These are phyloP conservation scores for Trichaptum fuscoviolaceum DNA, from an alignment of 768 basidiomycete species.

Conservation along the genomic window DNA sequence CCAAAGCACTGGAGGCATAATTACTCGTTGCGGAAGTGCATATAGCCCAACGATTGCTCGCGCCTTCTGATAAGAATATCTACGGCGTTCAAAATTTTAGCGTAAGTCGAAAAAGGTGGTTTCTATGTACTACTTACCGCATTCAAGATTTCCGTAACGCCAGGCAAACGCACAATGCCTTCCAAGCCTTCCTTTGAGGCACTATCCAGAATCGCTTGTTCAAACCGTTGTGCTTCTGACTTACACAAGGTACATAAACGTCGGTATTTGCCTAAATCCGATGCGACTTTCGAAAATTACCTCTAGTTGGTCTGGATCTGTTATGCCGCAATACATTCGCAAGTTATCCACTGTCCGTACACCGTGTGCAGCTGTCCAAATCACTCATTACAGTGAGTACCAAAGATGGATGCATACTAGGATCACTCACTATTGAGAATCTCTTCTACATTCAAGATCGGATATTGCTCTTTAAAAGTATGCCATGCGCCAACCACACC, in stretches of 20 bases:
- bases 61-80: not conserved
- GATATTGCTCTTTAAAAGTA: slow-evolving; percentile 66
- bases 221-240: slow-evolving; percentile 74
- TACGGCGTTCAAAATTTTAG: slow-evolving; percentile 1
- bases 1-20: slow-evolving; percentile 72
- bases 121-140: slow-evolving; percentile 34
- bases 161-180: slow-evolving; percentile 71
- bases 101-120: no score
- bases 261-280: no score
- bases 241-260: slow-evolving; percentile 25
- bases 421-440: slow-evolving; percentile 55
- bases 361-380: slow-evolving; percentile 62
- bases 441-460: slow-evolving; percentile 50
- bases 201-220: slow-evolving; percentile 66
- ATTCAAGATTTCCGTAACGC: slow-evolving; percentile 54
- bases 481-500: slow-evolving; percentile 84
- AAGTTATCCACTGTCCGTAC: slow-evolving; percentile 83
- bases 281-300: slow-evolving; percentile 30
- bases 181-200: slow-evolving; percentile 47
- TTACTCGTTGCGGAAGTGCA: slow-evolving; percentile 78
- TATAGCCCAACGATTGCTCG: slow-evolving; percentile 59
- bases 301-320: slow-evolving; percentile 62
- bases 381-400: not conserved
- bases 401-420: slow-evolving; percentile 1
- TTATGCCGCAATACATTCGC: slow-evolving; percentile 61